Evolutionary conservation across 768 basidiomycete species (phyloP).

Genomic region (Phaffia australis): DNA sequence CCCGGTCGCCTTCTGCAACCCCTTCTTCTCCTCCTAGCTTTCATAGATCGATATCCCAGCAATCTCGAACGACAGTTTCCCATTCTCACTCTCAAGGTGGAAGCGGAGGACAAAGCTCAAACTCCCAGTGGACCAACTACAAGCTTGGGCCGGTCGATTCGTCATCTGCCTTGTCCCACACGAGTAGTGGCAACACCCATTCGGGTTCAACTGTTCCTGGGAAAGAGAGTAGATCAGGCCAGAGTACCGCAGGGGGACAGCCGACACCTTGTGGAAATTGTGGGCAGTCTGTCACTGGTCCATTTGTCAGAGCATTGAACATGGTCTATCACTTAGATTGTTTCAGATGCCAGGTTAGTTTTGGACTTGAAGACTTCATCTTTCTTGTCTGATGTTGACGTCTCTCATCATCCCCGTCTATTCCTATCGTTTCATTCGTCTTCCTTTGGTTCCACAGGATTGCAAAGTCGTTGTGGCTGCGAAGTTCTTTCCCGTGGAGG

Average conservation of each 20-base stretch:
- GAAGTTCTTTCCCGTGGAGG: slow-evolving; percentile 86
- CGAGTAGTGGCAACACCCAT: not conserved
- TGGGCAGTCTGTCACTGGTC: slow-evolving; percentile 44
- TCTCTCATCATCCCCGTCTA: not conserved
- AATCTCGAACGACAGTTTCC: slow-evolving; percentile 7
- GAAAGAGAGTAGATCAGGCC: not conserved
- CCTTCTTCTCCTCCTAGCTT: slow-evolving; percentile 6
- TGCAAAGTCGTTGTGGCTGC: slow-evolving; percentile 92
- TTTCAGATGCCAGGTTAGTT: slow-evolving; percentile 88
- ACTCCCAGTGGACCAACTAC: not conserved
- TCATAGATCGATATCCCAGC: not conserved
- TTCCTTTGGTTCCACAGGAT: slow-evolving; percentile 49
- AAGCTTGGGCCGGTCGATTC: slow-evolving; percentile 3
- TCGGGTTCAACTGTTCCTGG: slow-evolving; percentile 1
- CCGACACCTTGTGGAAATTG: slow-evolving; percentile 20
- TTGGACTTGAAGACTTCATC: not conserved
- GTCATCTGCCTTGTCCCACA: slow-evolving; percentile 20
- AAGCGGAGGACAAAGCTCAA: not conserved
- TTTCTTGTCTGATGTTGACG: not conserved
- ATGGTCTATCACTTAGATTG: slow-evolving; percentile 94
- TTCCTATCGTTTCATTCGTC: not conserved
- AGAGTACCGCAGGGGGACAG: not conserved
- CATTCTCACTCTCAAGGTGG: not conserved
- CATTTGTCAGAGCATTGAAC: slow-evolving; percentile 88
- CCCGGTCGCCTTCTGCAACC: slow-evolving; percentile 7